Evolutionary conservation across 352 stramenopile genomes (phyloP), one percentile per base, ranked within the genome.

Genomic region (Thalassiosira delicatula): DNA sequence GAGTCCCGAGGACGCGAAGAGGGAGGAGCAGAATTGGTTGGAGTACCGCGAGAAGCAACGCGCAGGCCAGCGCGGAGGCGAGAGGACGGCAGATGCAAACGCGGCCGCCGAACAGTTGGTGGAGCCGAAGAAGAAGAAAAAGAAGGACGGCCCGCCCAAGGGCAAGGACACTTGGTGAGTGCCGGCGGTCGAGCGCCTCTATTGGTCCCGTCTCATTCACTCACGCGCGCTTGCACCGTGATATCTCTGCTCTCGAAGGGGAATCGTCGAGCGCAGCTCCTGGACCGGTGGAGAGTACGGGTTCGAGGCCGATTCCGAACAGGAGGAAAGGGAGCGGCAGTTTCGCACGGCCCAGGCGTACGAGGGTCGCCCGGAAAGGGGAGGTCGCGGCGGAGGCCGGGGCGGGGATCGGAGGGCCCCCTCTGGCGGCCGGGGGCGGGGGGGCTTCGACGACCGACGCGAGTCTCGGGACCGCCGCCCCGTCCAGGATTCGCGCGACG

Each of bases 11-110:
- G 86, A 92, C 46, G 73, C 74, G 25, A 62, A 87, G 35, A 42
- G 42, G 57, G 83, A 91, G 33, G 79, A 88, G 37, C 51, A 79
- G 14, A 92, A 92, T 57, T 93, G 89, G 89, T 77, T 88, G 60
- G 84, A 71, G 61, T 93, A 90, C 54, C 61, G 90, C 54, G 85
- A 92, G 61, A 75, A 91, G 46, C 77, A 90, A 46, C 80, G 82
- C 40, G 61, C 72, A 4, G n/a, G n/a, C n/a, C n/a, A n/a, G n/a
- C n/a, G n/a, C n/a, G n/a, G n/a, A n/a, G n/a, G n/a, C n/a, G n/a
- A n/a, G n/a, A n/a, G n/a, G n/a, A n/a, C n/a, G n/a, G n/a, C n/a
- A n/a, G n/a, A n/a, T n/a, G n/a, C n/a, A n/a, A n/a, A n/a, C n/a
- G n/a, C n/a, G n/a, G n/a, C n/a, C n/a, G n/a, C n/a, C n/a, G n/a